Base-by-base conservation (phyloP, 495 filamentous ascomycete genomes). In the Neurospora pannonica region DNA sequence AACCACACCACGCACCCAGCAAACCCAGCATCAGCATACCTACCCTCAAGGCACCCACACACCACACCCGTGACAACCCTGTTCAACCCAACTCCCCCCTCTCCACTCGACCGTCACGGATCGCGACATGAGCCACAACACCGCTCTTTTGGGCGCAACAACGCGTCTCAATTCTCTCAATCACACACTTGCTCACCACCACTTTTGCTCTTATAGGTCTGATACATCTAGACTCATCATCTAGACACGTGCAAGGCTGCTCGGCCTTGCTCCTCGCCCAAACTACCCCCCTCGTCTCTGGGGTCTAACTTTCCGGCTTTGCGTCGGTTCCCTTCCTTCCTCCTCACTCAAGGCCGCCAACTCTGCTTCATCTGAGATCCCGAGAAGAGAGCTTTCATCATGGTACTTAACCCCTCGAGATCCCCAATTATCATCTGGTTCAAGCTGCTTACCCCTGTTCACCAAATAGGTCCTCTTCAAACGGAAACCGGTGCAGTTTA, bases 401-500 rank as follows among this genome's bases (percentile, higher is more conserved):
- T 82, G 82, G 82, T 82, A 81, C 40, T 74, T 36, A 17, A 21
- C 42, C 39, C 67, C 48, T 67, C 60, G 13, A 71, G 43, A 40
- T 31, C 7, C 72, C 37, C 46, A 73, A 21, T 71, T 60, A 42
- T 34, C 67, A 38, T 42, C 62, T 36, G 8, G 13, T 70, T 54
- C 40, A 40, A 31, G 70, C 70, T 76, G 79, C 42, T 78, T 75
- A 46, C 71, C 43, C 34, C 38, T 70, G 34, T 74, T 34, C 6
- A 34, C 54, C 28, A 67, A 34, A 39, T 76, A 98, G 96, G 96
- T 98, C 74, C 88, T 97, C 73, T 97, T 93, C 84, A 98, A 98
- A 85, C 90, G 95, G 77, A 99, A 98, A 83, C 94, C 94, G 72
- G 94, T 99, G 77, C 92, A 94, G 85, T 92, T 92, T 80, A 83